phyloP scores from a whole-genome alignment of 164 flowering plant species.

The Pachysandra terminalis region DNA sequence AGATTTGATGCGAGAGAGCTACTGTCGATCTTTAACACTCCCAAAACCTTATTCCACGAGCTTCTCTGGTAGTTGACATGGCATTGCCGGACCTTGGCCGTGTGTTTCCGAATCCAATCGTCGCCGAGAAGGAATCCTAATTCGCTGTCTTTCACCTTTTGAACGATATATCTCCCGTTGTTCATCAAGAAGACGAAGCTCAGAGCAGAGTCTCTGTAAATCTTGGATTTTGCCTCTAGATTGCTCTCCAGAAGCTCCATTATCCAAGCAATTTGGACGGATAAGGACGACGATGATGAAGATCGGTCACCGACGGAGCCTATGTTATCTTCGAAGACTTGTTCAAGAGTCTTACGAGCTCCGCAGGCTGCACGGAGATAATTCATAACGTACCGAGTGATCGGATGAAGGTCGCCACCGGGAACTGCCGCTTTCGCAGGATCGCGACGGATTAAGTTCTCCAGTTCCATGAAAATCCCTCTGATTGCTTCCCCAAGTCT shows the following conservation, averaged over 20 bases:
- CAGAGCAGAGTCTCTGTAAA: conserved; percentile 59
- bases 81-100: conserved; percentile 57
- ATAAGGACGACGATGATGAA: conserved; percentile 44
- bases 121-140: conserved; percentile 71
- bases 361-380: conserved; percentile 80
- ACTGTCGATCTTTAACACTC: conserved; percentile 47
- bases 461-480: conserved; percentile 91
- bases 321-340: conserved; percentile 57
- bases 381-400: conserved; percentile 94
- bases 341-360: conserved; percentile 62
- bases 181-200: conserved; percentile 85
- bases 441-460: conserved; percentile 76
- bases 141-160: conserved; percentile 76
- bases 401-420: conserved; percentile 87
- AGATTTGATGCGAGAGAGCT: conserved; percentile 22
- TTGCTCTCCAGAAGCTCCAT: conserved; percentile 94
- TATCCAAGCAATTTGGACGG: conserved; percentile 81
- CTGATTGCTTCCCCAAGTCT: conserved; percentile 74
- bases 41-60: conserved; percentile 73
- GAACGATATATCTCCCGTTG: conserved; percentile 80
- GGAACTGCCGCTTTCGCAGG: conserved; percentile 75
- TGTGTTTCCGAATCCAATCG: conserved; percentile 85
- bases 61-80: conserved; percentile 56
- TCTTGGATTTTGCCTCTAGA: conserved; percentile 77
- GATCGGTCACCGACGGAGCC: conserved; percentile 22